Conservation (phyloP, 495 filamentous ascomycete species). For the Penicillium nucicola region DNA sequence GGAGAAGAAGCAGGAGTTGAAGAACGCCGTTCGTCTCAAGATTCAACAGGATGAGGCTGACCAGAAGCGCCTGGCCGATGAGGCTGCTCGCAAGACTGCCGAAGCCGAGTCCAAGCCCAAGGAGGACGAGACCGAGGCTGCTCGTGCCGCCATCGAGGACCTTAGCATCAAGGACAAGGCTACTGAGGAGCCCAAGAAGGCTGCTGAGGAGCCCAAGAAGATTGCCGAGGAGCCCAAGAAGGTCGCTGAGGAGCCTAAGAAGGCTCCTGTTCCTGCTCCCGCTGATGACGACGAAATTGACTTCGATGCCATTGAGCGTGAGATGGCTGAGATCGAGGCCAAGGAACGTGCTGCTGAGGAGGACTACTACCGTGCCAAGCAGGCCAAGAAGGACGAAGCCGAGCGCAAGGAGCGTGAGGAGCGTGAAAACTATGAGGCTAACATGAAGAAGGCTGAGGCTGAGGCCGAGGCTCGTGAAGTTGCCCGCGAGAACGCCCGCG, state of each 20-base stretch:
- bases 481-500: conserved; percentile 42
- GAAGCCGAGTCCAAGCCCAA: conserved; percentile 42
- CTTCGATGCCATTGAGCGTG: conserved; percentile 49
- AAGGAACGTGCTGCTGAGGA: conserved; percentile 59
- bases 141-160: conserved; percentile 32
- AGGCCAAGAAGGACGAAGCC: conserved; percentile 59
- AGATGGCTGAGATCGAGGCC: conserved; percentile 53
- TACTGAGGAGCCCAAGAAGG: conserved; percentile 33
- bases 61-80: conserved; percentile 49
- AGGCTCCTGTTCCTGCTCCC: conserved; percentile 14
- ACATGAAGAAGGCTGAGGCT: conserved; percentile 55
- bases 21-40: conserved; percentile 62
- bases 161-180: conserved; percentile 39
- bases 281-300: conserved; percentile 52
- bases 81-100: conserved; percentile 45
- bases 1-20: conserved; percentile 67
- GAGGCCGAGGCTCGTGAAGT: conserved; percentile 57
- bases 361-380: conserved; percentile 57
- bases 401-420: conserved; percentile 58
- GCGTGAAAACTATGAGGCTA: conserved; percentile 43
- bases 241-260: conserved; percentile 7
- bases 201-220: conserved; percentile 8
- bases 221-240: conserved; percentile 8
- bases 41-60: conserved; percentile 54
- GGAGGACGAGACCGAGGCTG: conserved; percentile 37